Evolutionary conservation across 805 yeast genomes (phyloP), one percentile per base, ranked within the genome.

Genomic region (Metschnikowia sp.): DNA sequence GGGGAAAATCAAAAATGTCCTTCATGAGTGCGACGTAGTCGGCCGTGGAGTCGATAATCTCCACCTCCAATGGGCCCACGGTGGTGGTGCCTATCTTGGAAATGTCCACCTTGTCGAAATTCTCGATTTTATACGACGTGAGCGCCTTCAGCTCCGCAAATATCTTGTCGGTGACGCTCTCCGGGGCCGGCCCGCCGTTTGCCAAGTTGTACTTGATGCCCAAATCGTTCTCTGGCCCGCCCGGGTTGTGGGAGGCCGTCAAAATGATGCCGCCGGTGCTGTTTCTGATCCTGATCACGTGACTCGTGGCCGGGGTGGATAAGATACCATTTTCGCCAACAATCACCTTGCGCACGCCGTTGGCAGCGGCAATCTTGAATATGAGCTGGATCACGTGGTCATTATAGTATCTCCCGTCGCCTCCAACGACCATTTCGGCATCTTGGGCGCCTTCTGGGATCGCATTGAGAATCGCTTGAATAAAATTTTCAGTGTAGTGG

Each of bases 131-230:
- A 71, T 88, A 92, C 40, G 70, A 62, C 8, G 76, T 64, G 58
- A 94, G 71, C 36, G 67, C 60, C 62, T 76, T 78, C 18, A 96
- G 81, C 29, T 72, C 76, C 49, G 82, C 91, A 72, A 71, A 94
- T 62, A 92, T 94, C 66, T 83, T 81, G 71, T 92, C 80, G 10
- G 99, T 92, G 50, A 94, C 95, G 12, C 86, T 71, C 67, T 92
- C 99, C 10, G 99, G 99, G 10, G 98, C 98, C 36, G 99, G 99
- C 3, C 97, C 99, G 56, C 99, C 99, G 63, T 92, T 92, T 54
- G 87, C 80, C 66, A 94, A 75, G 68, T 92, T 94, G 74, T 94
- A 94, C 73, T 92, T 92, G 75, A 92, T 92, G 46, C 99, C 99
- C 64, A 90, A 77, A 65, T 92, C 99, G 54, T 87, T 83, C 28